These are phyloP conservation scores for Vanilla planifolia DNA, from an alignment of 106 monocot genomes.

Conservation along the genomic window DNA sequence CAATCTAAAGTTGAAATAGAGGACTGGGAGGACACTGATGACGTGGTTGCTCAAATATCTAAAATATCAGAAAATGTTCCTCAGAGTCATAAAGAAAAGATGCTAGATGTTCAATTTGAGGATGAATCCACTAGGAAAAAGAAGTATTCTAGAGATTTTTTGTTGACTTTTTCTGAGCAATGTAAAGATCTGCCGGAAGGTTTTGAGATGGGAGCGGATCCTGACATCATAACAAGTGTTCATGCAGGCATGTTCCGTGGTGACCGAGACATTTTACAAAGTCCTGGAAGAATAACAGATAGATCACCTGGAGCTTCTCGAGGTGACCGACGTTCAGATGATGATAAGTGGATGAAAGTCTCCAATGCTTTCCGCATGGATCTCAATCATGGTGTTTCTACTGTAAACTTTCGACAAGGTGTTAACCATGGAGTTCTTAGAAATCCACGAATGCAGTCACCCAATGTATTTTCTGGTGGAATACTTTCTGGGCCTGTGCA, in stretches of 20 bases:
- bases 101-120: not conserved
- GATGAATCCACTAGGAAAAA: slow-evolving; percentile 15
- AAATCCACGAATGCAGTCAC: slow-evolving; percentile 42
- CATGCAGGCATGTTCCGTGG: slow-evolving; percentile 13
- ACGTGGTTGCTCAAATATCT: slow-evolving; percentile 37
- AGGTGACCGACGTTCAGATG: slow-evolving; percentile 34
- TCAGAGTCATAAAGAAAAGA: not conserved
- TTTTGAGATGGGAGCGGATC: slow-evolving; percentile 43
- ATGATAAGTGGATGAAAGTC: slow-evolving; percentile 59
- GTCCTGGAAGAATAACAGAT: slow-evolving; percentile 53
- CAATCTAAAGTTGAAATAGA: slow-evolving; percentile 43
- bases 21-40: slow-evolving; percentile 65
- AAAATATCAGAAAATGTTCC: slow-evolving; percentile 8
- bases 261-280: slow-evolving; percentile 30
- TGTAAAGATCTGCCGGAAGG: slow-evolving; percentile 36
- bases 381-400: slow-evolving; percentile 24
- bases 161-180: slow-evolving; percentile 34
- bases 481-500: slow-evolving; percentile 66
- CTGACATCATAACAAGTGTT: slow-evolving; percentile 22
- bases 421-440: slow-evolving; percentile 49
- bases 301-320: slow-evolving; percentile 32
- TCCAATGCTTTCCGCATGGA: slow-evolving; percentile 27
- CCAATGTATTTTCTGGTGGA: slow-evolving; percentile 47
- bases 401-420: slow-evolving; percentile 37
- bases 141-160: slow-evolving; percentile 40